These are phyloP conservation scores for Zopfia rhizophila DNA, from an alignment of 2,329 filamentous ascomycete genomes.

Conservation along the genomic window DNA sequence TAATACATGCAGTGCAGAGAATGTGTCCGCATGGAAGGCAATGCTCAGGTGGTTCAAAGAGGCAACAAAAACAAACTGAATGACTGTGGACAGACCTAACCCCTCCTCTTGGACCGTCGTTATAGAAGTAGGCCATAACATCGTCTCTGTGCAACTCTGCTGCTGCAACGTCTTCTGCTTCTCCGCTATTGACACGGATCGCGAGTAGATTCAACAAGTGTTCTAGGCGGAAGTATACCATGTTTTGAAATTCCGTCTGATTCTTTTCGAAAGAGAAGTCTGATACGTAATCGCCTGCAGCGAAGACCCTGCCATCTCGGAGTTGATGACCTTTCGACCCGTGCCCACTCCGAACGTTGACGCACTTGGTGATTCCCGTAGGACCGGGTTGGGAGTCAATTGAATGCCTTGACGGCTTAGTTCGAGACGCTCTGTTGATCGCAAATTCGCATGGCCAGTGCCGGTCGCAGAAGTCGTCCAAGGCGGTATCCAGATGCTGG, in stretches of 20 bases:
- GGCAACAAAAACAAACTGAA: constrained; percentile 58
- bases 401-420: neutral
- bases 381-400: too few relatives aligned
- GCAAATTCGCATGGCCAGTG: constrained; percentile 59
- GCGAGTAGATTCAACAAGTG: constrained; percentile 24
- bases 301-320: constrained; percentile 55
- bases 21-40: constrained; percentile 59
- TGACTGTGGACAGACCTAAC: too few relatives aligned
- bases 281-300: constrained; percentile 53
- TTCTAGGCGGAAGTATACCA: constrained; percentile 33
- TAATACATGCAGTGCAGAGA: constrained; percentile 56
- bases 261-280: constrained; percentile 44
- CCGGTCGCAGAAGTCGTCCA: constrained; percentile 56
- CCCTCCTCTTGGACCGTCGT: too few relatives aligned
- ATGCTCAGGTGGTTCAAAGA: constrained; percentile 57
- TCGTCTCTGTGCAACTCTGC: too few relatives aligned
- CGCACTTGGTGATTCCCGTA: too few relatives aligned
- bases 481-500: constrained; percentile 53
- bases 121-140: too few relatives aligned
- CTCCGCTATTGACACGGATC: too few relatives aligned
- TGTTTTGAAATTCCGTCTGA: constrained; percentile 34
- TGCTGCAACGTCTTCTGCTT: too few relatives aligned
- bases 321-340: constrained; percentile 57
- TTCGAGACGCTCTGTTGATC: constrained; percentile 20
- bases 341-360: constrained; percentile 52